Evolutionary conservation across 2,329 filamentous ascomycete genomes (phyloP), one percentile per base, ranked within the genome.

Genomic region (Alternaria gaisen): DNA sequence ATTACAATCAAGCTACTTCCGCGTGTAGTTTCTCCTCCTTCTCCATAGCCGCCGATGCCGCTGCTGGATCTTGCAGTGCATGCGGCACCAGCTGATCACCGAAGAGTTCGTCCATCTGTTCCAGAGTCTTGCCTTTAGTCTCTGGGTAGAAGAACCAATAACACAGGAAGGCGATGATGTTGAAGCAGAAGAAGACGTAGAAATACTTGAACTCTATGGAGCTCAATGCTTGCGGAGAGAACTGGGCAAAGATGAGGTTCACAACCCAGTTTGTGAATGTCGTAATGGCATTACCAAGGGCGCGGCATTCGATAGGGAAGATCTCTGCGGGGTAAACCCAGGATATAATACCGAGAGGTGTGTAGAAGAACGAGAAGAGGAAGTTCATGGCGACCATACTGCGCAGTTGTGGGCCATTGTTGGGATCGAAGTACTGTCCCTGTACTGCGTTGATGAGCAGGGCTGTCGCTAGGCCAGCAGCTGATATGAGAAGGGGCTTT

Each of bases 161-260:
- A 60, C 68, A 72, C 1, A 68, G n/a, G 41, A 69, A 64, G 2
- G 67, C 64, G 16, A 78, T 76, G 69, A 83, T 76, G 60, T 84
- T 85, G 68, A 85, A 83, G 7, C 80, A 83, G 42, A 68, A 71
- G 43, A 71, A 68, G 32, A 69, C 65, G 66, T 83, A 84, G 44
- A 83, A 86, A 67, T 84, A 86, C 20, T 76, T 71, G 63, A 84
- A 85, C 56, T 67, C 63, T 38, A 68, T 56, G 16, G 60, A 24
- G 26, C 40, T 64, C 7, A 69, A 47, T 18, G 82, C 83, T 26
- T 78, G 76, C 0, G 83, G 84, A 3, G 80, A 81, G 61, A 83
- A 84, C 58, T 85, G 83, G 7, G 81, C 80, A 58, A 86, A 83
- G 20, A 85, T 71, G 4, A 85, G 72, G 60, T 80, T 83, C 24